Evolutionary conservation across 2,329 filamentous ascomycete species (phyloP).

Genomic region (Paradendryphiella salina): DNA sequence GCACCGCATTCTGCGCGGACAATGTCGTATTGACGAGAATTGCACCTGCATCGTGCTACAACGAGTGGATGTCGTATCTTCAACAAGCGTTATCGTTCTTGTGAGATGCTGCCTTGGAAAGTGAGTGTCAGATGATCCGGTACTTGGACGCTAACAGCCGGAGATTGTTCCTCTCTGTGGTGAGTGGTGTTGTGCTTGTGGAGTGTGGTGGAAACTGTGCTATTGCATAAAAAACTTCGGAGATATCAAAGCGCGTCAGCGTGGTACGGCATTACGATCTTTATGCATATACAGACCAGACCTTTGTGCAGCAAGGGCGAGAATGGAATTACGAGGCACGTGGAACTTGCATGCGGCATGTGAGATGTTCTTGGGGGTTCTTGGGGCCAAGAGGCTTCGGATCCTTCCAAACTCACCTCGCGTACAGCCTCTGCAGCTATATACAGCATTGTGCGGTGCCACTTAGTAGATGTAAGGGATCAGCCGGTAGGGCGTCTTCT

Average conservation of each 20-base stretch:
- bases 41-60: constrained; percentile 31
- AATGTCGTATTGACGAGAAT: constrained; percentile 8
- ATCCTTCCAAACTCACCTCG: not conserved
- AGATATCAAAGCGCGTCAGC: not conserved
- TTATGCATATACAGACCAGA: constrained; percentile 3
- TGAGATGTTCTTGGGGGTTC: not conserved
- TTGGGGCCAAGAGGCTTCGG: not conserved
- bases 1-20: constrained; percentile 2
- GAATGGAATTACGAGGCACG: not conserved
- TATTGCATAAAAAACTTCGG: constrained; percentile 4
- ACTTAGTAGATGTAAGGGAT: constrained; percentile 40
- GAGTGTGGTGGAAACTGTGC: constrained; percentile 7
- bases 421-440: not conserved
- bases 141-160: constrained; percentile 14
- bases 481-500: constrained; percentile 46
- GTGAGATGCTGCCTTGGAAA: constrained; percentile 21
- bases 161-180: constrained; percentile 5
- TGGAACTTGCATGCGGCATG: not conserved
- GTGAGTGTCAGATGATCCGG: constrained; percentile 12
- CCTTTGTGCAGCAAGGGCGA: not conserved
- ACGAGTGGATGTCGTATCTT: constrained; percentile 9
- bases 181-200: constrained; percentile 1
- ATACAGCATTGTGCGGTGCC: not conserved
- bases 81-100: constrained; percentile 18
- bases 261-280: not conserved